Evolutionary conservation across 352 stramenopile species (phyloP).

Genomic region (Phytopythium cucurbitacearum): DNA sequence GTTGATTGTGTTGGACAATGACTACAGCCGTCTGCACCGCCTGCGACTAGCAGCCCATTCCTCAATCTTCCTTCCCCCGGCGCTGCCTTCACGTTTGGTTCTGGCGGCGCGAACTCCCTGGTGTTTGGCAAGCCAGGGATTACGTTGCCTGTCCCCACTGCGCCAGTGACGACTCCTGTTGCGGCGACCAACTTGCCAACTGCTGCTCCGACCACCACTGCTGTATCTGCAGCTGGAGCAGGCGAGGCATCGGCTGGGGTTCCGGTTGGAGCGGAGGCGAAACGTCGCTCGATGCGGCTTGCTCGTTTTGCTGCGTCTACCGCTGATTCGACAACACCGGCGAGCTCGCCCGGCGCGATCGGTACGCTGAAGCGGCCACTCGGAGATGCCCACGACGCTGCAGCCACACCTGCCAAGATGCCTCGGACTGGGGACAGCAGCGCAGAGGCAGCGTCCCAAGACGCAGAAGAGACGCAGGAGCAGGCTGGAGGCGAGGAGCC

Average conservation of each 20-base stretch:
- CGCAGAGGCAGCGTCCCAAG: too few relatives aligned
- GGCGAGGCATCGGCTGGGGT: too few relatives aligned
- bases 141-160: slow-evolving; percentile 58
- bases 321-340: not conserved
- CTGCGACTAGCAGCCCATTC: slow-evolving; percentile 22
- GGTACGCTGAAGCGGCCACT: too few relatives aligned
- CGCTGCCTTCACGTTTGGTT: slow-evolving; percentile 43
- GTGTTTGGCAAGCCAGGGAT: slow-evolving; percentile 79
- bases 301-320: slow-evolving; percentile 3
- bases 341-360: too few relatives aligned
- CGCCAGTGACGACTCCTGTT: slow-evolving; percentile 22
- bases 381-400: too few relatives aligned
- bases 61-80: slow-evolving; percentile 22
- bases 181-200: not conserved
- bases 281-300: slow-evolving; percentile 3
- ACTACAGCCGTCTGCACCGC: slow-evolving; percentile 5
- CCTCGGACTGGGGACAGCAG: too few relatives aligned
- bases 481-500: too few relatives aligned
- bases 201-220: not conserved
- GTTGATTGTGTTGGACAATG: not conserved
- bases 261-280: slow-evolving; percentile 1
- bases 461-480: too few relatives aligned
- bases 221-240: too few relatives aligned
- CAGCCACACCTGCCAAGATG: too few relatives aligned
- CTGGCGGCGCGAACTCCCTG: slow-evolving; percentile 43